A percentile compares a stretch with the other conserved stretches of the same genome.
Conservation (phyloP, 257 asterid genomes). For the Nicotiana sylvestris region DNA sequence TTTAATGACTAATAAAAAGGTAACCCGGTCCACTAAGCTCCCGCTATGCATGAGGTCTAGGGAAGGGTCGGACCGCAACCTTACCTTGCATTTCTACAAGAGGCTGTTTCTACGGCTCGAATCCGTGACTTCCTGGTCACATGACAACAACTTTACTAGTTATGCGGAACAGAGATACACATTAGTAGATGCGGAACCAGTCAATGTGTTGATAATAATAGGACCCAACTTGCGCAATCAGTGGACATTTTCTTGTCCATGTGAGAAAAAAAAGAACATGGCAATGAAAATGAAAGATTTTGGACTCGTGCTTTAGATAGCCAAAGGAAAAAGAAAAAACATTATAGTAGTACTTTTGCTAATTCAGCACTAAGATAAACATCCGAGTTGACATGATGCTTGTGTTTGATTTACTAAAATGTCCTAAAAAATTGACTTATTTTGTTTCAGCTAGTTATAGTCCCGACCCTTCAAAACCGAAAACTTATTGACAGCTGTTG, state of each 20-base stretch:
- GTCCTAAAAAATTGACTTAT: neutral
- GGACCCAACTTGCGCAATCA: slow-evolving; percentile 17
- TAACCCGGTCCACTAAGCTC: too few species aligned
- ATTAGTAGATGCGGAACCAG: neutral
- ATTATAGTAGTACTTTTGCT: neutral
- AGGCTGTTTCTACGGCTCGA: too few species aligned
- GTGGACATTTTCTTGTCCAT: neutral
- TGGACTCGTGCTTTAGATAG: neutral
- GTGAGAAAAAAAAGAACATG: neutral
- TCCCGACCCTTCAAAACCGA: neutral
- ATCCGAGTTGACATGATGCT: neutral
- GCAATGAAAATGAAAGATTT: neutral
- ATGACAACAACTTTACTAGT: too few species aligned
- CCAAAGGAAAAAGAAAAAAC: neutral
- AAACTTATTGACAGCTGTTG: too few species aligned
- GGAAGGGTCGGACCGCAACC: too few species aligned
- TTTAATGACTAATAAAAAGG: too few species aligned
- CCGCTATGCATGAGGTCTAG: too few species aligned
- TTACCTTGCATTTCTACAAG: too few species aligned
- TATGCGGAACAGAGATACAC: neutral
- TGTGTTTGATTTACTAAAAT: neutral
- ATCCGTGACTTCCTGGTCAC: too few species aligned
- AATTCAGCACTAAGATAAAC: neutral
- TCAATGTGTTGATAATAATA: neutral
- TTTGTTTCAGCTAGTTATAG: neutral